These are phyloP conservation scores for Trypethelium eluteriae DNA, from an alignment of 495 filamentous ascomycete species.

Conservation along the genomic window DNA sequence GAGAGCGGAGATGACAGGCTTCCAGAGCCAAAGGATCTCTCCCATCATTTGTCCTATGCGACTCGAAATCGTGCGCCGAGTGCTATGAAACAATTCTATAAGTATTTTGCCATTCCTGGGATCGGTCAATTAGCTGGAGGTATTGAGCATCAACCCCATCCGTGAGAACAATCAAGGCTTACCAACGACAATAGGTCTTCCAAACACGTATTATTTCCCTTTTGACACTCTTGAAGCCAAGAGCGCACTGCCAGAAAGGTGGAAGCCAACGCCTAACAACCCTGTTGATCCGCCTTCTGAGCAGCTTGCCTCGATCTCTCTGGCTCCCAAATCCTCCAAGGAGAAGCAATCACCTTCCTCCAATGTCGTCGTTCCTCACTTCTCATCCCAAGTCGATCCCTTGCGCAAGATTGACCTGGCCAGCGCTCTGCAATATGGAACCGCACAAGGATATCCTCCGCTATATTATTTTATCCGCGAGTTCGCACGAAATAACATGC, in stretches of 20 bases:
- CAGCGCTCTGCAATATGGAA: conserved; percentile 80
- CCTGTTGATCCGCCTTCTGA: conserved; percentile 39
- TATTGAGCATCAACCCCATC: conserved; percentile 36
- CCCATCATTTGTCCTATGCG: conserved; percentile 64
- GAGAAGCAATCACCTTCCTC: conserved; percentile 30
- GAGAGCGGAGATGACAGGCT: conserved; percentile 10
- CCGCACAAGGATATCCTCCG: conserved; percentile 65
- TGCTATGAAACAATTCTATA: conserved; percentile 71
- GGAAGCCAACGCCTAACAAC: conserved; percentile 56
- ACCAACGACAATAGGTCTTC: conserved; percentile 52
- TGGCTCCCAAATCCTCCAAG: conserved; percentile 13
- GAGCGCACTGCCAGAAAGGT: conserved; percentile 62
- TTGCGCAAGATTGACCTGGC: conserved; percentile 67
- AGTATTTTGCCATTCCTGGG: conserved; percentile 70
- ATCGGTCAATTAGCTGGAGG: conserved; percentile 86
- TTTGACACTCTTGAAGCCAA: conserved; percentile 86
- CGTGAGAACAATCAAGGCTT: conserved; percentile 1
- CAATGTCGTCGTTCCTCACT: conserved; percentile 64
- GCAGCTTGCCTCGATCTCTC: conserved; percentile 18
- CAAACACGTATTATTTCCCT: conserved; percentile 73
- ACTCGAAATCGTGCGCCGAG: conserved; percentile 58
- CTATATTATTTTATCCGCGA: conserved; percentile 67
- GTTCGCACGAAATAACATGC: conserved; percentile 67
- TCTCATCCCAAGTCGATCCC: conserved; percentile 45
- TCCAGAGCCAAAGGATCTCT: conserved; percentile 60